Conservation (phyloP, 345 rosid genomes). For the Xanthoceras sorbifolium region DNA sequence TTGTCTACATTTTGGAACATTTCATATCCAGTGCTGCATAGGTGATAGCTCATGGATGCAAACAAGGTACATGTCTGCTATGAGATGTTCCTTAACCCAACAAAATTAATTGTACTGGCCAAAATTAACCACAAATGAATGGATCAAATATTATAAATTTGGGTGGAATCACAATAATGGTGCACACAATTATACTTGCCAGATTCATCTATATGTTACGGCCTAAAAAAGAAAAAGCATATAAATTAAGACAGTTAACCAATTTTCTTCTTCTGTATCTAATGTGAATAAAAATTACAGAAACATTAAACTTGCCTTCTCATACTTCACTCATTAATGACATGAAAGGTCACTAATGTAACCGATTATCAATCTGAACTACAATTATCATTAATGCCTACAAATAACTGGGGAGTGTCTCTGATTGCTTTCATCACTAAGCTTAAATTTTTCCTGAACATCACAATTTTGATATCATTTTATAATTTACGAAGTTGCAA, state of each 20-base stretch:
- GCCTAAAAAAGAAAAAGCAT: neutral
- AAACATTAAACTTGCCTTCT: neutral
- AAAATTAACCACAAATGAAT: neutral
- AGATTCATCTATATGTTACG: neutral
- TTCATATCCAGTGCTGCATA: neutral
- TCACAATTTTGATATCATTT: neutral
- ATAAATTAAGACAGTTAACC: neutral
- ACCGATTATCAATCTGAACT: neutral
- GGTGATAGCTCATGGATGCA: neutral
- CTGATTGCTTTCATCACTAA: neutral
- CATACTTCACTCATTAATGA: neutral
- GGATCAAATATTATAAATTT: neutral
- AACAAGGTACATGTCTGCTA: neutral
- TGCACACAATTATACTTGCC: neutral
- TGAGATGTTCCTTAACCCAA: neutral
- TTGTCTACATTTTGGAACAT: neutral
- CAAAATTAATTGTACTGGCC: neutral
- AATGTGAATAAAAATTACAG: neutral
- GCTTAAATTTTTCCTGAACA: neutral
- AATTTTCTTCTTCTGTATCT: neutral
- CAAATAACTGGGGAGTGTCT: neutral
- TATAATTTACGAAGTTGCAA: slow-evolving; percentile 1
- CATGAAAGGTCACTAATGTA: neutral
- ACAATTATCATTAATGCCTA: neutral
- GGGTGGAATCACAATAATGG: neutral